Conservation (phyloP, 306 rosid genomes). For the Sesbania bispinosa region DNA sequence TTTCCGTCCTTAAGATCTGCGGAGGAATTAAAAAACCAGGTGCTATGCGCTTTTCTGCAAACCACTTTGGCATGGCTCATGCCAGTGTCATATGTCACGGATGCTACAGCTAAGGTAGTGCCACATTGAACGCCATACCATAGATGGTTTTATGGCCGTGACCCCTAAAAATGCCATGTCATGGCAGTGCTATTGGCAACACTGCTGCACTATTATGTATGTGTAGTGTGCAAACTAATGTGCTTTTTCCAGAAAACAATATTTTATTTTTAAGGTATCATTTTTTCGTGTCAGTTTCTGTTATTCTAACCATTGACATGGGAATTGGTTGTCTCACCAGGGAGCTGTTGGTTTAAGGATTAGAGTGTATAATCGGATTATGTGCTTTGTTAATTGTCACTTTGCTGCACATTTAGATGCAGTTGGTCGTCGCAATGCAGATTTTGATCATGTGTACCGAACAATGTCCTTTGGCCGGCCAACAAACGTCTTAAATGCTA, state of each 20-base stretch:
- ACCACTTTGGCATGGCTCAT: background rate
- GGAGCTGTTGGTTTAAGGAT: constrained; percentile 99
- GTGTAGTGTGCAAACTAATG: background rate
- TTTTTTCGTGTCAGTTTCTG: background rate
- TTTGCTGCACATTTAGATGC: constrained; percentile 98
- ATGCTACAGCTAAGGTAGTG: background rate
- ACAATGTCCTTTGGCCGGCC: constrained; percentile 80
- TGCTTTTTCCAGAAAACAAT: constrained; percentile 15
- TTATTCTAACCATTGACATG: constrained; percentile 32
- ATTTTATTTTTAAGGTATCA: background rate
- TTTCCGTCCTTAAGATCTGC: background rate
- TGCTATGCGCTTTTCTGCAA: background rate
- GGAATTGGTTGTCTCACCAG: constrained; percentile 56
- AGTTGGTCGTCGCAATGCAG: constrained; percentile 90
- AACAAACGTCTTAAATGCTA: constrained; percentile 50
- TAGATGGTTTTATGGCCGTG: constrained; percentile 5
- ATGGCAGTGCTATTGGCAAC: constrained; percentile 7
- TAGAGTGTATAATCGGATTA: constrained; percentile 71
- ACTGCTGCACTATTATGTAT: background rate
- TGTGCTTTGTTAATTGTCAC: constrained; percentile 97
- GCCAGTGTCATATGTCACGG: background rate
- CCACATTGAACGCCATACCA: background rate
- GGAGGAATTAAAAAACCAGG: background rate
- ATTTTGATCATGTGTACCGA: constrained; percentile 86
- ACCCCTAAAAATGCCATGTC: background rate